Conservation (phyloP, 139 green algal genomes). For the Closterium sp. region DNA sequence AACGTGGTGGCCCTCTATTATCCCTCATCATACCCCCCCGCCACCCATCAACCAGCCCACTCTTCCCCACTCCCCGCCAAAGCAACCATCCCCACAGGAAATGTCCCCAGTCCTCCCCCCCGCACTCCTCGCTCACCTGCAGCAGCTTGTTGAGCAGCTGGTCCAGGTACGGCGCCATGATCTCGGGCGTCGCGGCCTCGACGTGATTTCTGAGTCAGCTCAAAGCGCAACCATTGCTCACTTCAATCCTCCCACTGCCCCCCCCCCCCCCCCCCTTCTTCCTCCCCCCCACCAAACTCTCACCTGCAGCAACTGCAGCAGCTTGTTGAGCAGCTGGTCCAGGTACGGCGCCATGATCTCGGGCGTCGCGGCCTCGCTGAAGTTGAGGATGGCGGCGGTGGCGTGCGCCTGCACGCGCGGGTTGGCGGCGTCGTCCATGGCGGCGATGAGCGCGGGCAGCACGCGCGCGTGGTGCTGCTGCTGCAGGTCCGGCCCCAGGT, state of each 20-base stretch:
- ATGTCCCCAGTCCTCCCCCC: background rate
- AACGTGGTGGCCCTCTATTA: too few species aligned
- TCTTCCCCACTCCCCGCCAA: background rate
- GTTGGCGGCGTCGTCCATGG: conserved; percentile 86
- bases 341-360: conserved; percentile 88
- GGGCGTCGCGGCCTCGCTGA: conserved; percentile 74
- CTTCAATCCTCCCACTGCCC: background rate
- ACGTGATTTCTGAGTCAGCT: too few species aligned
- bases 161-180: conserved; percentile 91
- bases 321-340: conserved; percentile 85
- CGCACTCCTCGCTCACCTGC: conserved; percentile 59
- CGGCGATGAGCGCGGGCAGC: conserved; percentile 52
- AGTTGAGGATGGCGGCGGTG: conserved; percentile 94
- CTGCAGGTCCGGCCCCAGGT: conserved; percentile 94
- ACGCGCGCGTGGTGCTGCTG: conserved; percentile 54
- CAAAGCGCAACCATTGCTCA: background rate
- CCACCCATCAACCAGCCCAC: too few species aligned
- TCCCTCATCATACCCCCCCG: too few species aligned
- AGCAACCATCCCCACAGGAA: too few species aligned
- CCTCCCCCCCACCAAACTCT: background rate
- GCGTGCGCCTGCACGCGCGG: conserved; percentile 93
- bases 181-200: conserved; percentile 70
- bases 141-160: conserved; percentile 85
- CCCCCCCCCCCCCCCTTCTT: background rate
- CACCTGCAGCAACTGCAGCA: conserved; percentile 80